phyloP scores from a whole-genome alignment of 495 filamentous ascomycete species.

The Viridothelium virens region DNA sequence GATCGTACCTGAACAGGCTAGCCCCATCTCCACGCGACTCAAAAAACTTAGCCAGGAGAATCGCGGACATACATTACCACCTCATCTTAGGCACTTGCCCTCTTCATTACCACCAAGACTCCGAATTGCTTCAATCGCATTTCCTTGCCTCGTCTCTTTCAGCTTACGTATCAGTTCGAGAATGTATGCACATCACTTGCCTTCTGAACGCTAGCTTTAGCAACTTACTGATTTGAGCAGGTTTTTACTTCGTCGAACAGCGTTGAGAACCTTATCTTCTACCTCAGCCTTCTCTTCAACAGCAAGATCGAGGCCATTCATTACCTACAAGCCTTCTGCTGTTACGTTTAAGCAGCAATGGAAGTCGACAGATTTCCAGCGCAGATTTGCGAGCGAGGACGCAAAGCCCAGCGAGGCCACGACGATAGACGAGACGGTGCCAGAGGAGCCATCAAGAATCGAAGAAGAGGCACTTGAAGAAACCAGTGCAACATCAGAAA shows the following conservation, averaged over 20 bases:
- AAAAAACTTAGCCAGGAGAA: not conserved
- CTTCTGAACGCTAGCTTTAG: not conserved
- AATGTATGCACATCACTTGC: not conserved
- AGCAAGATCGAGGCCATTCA: not conserved
- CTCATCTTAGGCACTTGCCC: not conserved
- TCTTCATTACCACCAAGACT: not conserved
- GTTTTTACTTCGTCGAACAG: slow-evolving; percentile 5
- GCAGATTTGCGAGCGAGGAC: slow-evolving; percentile 1
- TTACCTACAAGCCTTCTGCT: not conserved
- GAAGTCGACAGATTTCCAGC: not conserved
- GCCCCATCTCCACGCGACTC: not conserved
- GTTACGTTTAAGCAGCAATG: not conserved
- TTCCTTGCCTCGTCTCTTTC: not conserved
- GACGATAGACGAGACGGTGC: slow-evolving; percentile 1
- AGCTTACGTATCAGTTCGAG: not conserved
- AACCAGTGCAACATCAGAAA: not conserved
- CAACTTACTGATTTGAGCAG: not conserved
- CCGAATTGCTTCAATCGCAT: not conserved
- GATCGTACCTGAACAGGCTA: not conserved
- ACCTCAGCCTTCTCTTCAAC: not conserved
- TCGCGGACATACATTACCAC: not conserved
- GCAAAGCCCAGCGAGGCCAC: not conserved
- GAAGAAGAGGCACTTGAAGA: not conserved
- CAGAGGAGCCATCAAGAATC: not conserved
- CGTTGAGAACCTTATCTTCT: slow-evolving; percentile 1